Percentiles rank a stretch among this genome's conserved stretches.
These are phyloP conservation scores for Aspergillus sclerotiicarbonarius DNA, from an alignment of 495 filamentous ascomycete genomes.

Conservation along the genomic window DNA sequence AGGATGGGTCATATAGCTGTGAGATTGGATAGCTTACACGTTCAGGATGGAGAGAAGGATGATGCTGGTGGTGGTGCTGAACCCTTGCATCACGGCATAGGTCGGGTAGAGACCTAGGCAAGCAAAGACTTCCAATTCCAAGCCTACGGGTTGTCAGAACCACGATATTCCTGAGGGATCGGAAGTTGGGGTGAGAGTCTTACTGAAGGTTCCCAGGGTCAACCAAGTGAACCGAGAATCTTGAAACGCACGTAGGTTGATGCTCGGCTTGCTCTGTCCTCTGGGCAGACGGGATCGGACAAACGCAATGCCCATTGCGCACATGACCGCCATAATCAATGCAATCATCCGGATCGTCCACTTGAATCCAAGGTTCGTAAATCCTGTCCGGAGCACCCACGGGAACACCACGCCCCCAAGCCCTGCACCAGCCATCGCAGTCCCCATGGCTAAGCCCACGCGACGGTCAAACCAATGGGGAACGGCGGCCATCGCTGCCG, in stretches of 20 bases:
- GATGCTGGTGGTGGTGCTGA: conserved; percentile 32
- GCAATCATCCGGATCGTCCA: conserved; percentile 62
- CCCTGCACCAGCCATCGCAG: conserved; percentile 37
- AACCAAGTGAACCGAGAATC: conserved; percentile 47
- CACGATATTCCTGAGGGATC: not conserved
- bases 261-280: conserved; percentile 34
- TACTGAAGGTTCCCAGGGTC: conserved; percentile 37
- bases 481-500: conserved; percentile 39
- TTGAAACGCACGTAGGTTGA: conserved; percentile 56
- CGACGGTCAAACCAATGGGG: conserved; percentile 42
- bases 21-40: conserved; percentile 19
- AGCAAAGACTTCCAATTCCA: conserved; percentile 54
- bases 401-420: conserved; percentile 63
- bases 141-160: conserved; percentile 16
- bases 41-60: conserved; percentile 35
- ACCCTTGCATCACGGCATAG: conserved; percentile 43
- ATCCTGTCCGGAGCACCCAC: conserved; percentile 49
- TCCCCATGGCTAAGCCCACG: conserved; percentile 38
- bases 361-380: conserved; percentile 54
- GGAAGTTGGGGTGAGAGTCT: conserved; percentile 5
- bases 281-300: conserved; percentile 34
- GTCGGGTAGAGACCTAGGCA: conserved; percentile 51
- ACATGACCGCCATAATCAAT: conserved; percentile 54
- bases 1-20: not conserved
- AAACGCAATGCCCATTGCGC: conserved; percentile 41